Base-by-base conservation (phyloP, 129 eudicot species). In the Saussurea involucrata region DNA sequence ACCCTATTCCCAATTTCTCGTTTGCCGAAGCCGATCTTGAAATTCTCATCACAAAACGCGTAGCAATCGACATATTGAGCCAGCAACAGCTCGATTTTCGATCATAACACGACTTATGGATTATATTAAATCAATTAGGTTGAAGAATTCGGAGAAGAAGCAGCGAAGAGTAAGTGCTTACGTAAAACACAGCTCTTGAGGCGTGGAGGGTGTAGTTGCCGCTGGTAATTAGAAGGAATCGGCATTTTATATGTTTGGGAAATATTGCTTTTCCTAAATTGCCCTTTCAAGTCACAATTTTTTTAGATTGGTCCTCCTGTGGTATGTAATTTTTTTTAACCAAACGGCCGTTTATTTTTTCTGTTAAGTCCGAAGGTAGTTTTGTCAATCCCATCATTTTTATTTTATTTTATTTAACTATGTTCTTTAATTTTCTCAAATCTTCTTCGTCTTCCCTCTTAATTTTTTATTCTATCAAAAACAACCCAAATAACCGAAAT, bases 181-280 rank as follows among this genome's bases (percentile, higher is more conserved):
- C 33, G 24, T 75, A 15, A n/a, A 42, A 40, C n/a, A 31, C 17
- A 63, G 58, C 40, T 34, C 8, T 4, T 49, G 61, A 78, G 81
- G 80, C 72, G 83, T 79, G 85, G 88, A 76, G 72, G 33, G 78
- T 33, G 57, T 53, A 22, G 53, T 21, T 84, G 78, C 88, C 83
- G 61, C 36, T 73, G n/a, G 83, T 66, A 42, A 42, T 63, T 28
- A n/a, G 63, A 17, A 67, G 21, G 25, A 17, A 68, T 69, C 40
- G 24, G 31, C 72, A 0, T 27, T 78, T 79, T 79, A 71, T 79
- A 71, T 79, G 83, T 71, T 63, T 71, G 72, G 72, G 77, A 32
- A 13, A 49, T 36, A 22, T 69, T 24, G 57, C n/a, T 69, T 69
- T 69, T 69, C 31, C 57, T 36, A 69, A 34, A 69, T 36, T 69